Conservation (phyloP, 805 yeast species). For the Monosporozyma unispora region DNA sequence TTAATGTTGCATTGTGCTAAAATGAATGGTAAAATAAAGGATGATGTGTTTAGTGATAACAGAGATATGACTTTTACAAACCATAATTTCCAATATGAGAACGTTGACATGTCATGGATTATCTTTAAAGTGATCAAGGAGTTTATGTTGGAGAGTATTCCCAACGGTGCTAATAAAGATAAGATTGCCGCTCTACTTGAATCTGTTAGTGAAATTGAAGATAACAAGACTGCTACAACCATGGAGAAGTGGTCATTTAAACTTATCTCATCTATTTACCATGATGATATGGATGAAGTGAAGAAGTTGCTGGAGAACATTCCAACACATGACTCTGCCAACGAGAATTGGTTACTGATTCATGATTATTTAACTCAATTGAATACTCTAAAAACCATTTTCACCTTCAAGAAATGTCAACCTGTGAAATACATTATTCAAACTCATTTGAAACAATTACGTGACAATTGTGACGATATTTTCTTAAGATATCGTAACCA, state of each 20-base stretch:
- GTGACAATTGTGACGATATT: constrained; percentile 18
- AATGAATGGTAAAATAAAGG: constrained; percentile 6
- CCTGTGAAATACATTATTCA: constrained; percentile 14
- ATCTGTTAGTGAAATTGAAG: not conserved
- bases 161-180: constrained; percentile 8
- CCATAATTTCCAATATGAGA: constrained; percentile 4
- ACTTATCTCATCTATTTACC: constrained; percentile 16
- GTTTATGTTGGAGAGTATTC: constrained; percentile 16
- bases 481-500: constrained; percentile 8
- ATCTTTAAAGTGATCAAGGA: constrained; percentile 13
- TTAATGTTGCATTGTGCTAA: constrained; percentile 28
- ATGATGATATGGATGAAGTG: constrained; percentile 9
- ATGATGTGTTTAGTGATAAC: constrained; percentile 12
- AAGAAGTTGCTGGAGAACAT: not conserved
- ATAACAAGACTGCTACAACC: not conserved
- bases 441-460: constrained; percentile 9
- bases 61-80: constrained; percentile 6
- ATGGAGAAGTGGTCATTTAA: constrained; percentile 19
- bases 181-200: constrained; percentile 8
- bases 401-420: constrained; percentile 20
- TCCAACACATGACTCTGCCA: not conserved
- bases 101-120: constrained; percentile 11
- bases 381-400: constrained; percentile 24
- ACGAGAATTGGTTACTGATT: constrained; percentile 16
- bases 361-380: constrained; percentile 18